These are phyloP conservation scores for Metrosideros polymorpha DNA, from an alignment of 441 rosid genomes.

Conservation along the genomic window DNA sequence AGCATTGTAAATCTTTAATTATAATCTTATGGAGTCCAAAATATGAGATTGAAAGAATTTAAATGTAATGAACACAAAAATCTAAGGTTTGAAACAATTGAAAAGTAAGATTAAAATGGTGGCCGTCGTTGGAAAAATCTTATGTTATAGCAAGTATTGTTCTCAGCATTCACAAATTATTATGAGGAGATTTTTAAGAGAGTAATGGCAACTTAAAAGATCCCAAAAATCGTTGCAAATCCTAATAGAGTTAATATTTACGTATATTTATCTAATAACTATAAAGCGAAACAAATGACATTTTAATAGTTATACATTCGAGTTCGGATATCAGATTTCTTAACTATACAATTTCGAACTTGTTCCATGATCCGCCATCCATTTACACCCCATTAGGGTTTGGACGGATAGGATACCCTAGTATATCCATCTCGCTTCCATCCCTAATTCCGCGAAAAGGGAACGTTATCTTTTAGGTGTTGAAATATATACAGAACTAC, in stretches of 20 bases:
- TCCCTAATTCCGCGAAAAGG: too few species aligned
- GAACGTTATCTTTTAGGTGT: too few species aligned
- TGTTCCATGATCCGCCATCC: neutral
- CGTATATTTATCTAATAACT: neutral
- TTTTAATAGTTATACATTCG: neutral
- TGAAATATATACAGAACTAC: too few species aligned
- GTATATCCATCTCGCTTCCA: neutral
- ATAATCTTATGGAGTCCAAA: neutral
- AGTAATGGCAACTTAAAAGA: neutral
- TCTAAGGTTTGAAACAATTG: neutral
- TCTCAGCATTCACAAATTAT: neutral
- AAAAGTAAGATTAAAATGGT: neutral
- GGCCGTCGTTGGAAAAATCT: neutral
- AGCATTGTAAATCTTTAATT: neutral
- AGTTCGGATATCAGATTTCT: neutral
- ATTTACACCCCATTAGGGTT: neutral
- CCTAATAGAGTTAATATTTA: neutral
- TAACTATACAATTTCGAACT: neutral
- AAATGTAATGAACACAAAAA: neutral
- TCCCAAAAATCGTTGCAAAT: neutral
- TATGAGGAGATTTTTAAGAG: accelerated
- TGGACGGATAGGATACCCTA: neutral
- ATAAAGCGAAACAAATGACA: neutral
- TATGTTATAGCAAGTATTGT: neutral
- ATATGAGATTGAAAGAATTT: neutral